A percentile compares a stretch with the other conserved stretches of the same genome.
These are phyloP conservation scores for Russula olivacea DNA, from an alignment of 768 basidiomycete species.

Conservation along the genomic window DNA sequence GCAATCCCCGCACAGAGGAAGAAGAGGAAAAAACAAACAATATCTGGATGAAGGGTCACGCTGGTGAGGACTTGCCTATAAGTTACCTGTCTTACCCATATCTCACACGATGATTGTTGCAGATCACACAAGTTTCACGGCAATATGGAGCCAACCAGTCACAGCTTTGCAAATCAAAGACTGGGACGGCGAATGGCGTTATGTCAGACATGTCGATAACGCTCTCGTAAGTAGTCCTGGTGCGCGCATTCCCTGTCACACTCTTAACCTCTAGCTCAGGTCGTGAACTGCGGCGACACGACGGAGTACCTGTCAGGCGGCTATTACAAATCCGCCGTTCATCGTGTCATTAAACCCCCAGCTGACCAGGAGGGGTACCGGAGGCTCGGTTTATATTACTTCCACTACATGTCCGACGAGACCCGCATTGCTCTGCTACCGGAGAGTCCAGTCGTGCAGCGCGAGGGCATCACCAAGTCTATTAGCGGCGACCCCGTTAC, in stretches of 20 bases:
- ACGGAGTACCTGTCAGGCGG: slow-evolving; percentile 35
- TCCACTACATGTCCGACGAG: slow-evolving; percentile 33
- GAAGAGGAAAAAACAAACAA: slow-evolving; percentile 31
- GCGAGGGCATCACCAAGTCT: slow-evolving; percentile 30
- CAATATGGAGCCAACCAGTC: slow-evolving; percentile 37
- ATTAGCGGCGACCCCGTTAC: slow-evolving; percentile 30
- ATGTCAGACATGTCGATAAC: slow-evolving; percentile 35
- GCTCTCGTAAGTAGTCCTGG: slow-evolving; percentile 30
- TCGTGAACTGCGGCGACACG: slow-evolving; percentile 35
- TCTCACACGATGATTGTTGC: not conserved
- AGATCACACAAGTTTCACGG: slow-evolving; percentile 35
- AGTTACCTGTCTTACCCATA: not conserved
- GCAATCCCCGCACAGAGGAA: slow-evolving; percentile 33
- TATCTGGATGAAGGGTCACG: slow-evolving; percentile 38
- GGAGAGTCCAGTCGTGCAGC: slow-evolving; percentile 33
- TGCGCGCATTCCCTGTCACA: not conserved
- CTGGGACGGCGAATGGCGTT: slow-evolving; percentile 36
- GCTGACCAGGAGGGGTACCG: slow-evolving; percentile 32
- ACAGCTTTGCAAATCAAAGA: slow-evolving; percentile 35
- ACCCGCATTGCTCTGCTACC: slow-evolving; percentile 30
- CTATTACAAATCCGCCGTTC: slow-evolving; percentile 35
- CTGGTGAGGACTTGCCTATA: slow-evolving; percentile 26
- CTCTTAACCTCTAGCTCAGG: slow-evolving; percentile 30
- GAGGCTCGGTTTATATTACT: slow-evolving; percentile 36
- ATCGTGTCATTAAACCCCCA: slow-evolving; percentile 37